Conservation (phyloP, 176 grass and related monocot species). For the Oryza longistaminata region DNA sequence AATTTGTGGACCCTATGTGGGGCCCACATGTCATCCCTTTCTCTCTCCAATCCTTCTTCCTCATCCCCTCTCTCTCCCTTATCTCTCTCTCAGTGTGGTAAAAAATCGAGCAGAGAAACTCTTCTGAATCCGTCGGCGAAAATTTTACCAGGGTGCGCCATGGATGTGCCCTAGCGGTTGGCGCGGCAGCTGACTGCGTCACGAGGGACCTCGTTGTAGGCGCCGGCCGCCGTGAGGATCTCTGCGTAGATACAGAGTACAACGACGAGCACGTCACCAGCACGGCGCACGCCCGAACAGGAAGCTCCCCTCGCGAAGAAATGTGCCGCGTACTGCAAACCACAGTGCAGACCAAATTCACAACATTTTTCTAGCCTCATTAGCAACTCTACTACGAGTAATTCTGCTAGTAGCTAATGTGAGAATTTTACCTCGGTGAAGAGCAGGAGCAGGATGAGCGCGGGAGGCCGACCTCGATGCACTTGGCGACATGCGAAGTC, state of each 20-base stretch:
- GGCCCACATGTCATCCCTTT: no score
- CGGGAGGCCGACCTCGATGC: slow-evolving; percentile 87
- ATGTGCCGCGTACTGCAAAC: slow-evolving; percentile 63
- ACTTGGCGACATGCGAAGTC: slow-evolving; percentile 63
- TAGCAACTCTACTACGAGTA: no score
- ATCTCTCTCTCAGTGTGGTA: background rate
- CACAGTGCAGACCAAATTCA: background rate
- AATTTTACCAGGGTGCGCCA: slow-evolving; percentile 62
- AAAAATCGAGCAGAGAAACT: background rate
- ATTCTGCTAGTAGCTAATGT: background rate
- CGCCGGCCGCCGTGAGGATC: slow-evolving; percentile 85
- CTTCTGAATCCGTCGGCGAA: no score
- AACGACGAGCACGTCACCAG: slow-evolving; percentile 69
- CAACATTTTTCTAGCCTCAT: no score
- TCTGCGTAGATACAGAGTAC: slow-evolving; percentile 93
- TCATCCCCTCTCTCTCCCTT: no score
- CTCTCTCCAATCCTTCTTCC: no score
- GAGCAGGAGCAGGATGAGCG: slow-evolving; percentile 69
- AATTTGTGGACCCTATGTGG: no score
- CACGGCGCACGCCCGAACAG: slow-evolving; percentile 68
- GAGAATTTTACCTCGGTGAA: slow-evolving; percentile 57
- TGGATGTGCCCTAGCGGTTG: slow-evolving; percentile 74
- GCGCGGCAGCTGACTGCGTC: slow-evolving; percentile 75
- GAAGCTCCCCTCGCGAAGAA: slow-evolving; percentile 47
- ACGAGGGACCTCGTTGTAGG: slow-evolving; percentile 57